phyloP scores from a whole-genome alignment of 1,139 yeast genomes.

The Sugiyamaella castrensis region DNA sequence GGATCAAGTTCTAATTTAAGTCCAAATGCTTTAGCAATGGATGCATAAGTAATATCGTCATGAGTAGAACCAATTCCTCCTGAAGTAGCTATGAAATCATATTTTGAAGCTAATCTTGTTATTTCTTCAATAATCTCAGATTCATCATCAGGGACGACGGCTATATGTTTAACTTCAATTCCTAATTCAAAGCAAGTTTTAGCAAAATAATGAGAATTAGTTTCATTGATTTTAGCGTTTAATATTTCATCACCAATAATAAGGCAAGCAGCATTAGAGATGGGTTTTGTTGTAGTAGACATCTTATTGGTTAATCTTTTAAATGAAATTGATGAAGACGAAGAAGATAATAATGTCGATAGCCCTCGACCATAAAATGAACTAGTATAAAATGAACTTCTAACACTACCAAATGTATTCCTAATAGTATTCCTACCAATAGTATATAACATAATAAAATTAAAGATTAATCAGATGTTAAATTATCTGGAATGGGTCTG shows the following conservation, averaged over 20 bases:
- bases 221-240: constrained; percentile 80
- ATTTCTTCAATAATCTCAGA: constrained; percentile 59
- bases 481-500: too few relatives aligned
- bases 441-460: too few relatives aligned
- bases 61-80: constrained; percentile 90
- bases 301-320: too few relatives aligned
- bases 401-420: too few relatives aligned
- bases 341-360: too few relatives aligned
- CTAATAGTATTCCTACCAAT: too few relatives aligned
- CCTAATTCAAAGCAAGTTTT: constrained; percentile 63
- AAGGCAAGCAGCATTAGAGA: constrained; percentile 42
- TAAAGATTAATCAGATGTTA: too few relatives aligned
- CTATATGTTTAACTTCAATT: constrained; percentile 60
- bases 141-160: constrained; percentile 75
- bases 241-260: constrained; percentile 87
- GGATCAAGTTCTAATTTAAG: constrained; percentile 52
- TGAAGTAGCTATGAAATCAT: constrained; percentile 71
- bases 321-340: too few relatives aligned
- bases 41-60: constrained; percentile 79
- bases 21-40: constrained; percentile 60
- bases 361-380: too few relatives aligned
- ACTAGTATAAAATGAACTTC: too few relatives aligned
- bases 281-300: constrained; percentile 2
- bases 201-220: constrained; percentile 72
- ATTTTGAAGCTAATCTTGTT: constrained; percentile 46